These are phyloP conservation scores for Kazachstania africana DNA, from an alignment of 805 yeast species.

Conservation along the genomic window DNA sequence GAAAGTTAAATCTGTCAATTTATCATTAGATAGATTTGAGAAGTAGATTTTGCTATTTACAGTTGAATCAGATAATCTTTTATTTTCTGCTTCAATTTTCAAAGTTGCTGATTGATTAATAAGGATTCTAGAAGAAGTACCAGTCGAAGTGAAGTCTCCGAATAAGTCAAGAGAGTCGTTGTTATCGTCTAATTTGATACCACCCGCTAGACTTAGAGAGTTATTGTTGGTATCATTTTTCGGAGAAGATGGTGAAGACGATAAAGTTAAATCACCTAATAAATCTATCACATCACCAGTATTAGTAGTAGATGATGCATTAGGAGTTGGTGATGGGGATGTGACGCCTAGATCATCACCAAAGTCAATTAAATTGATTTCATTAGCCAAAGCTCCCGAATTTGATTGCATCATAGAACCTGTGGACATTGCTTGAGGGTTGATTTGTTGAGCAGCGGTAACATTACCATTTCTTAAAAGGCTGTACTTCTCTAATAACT, in stretches of 20 bases:
- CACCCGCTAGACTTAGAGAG: constrained; percentile 11
- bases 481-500: constrained; percentile 54
- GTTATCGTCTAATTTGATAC: constrained; percentile 26
- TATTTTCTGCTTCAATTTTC: constrained; percentile 36
- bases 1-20: constrained; percentile 42
- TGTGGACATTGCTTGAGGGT: constrained; percentile 30
- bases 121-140: constrained; percentile 11
- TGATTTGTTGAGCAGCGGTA: constrained; percentile 37
- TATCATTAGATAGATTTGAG: constrained; percentile 36
- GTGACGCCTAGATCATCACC: constrained; percentile 28
- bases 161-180: constrained; percentile 6
- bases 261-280: constrained; percentile 55
- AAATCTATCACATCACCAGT: constrained; percentile 42
- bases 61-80: constrained; percentile 27
- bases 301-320: background rate
- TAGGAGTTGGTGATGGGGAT: constrained; percentile 12
- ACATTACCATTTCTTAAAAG: constrained; percentile 48
- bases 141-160: constrained; percentile 3
- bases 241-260: no score
- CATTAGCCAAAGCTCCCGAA: constrained; percentile 29
- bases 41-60: constrained; percentile 37
- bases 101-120: constrained; percentile 37
- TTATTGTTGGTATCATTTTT: constrained; percentile 9
- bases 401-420: constrained; percentile 7
- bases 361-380: constrained; percentile 40